These are phyloP conservation scores for Paralagenidium karlingii DNA, from an alignment of 352 stramenopile species.

Conservation along the genomic window DNA sequence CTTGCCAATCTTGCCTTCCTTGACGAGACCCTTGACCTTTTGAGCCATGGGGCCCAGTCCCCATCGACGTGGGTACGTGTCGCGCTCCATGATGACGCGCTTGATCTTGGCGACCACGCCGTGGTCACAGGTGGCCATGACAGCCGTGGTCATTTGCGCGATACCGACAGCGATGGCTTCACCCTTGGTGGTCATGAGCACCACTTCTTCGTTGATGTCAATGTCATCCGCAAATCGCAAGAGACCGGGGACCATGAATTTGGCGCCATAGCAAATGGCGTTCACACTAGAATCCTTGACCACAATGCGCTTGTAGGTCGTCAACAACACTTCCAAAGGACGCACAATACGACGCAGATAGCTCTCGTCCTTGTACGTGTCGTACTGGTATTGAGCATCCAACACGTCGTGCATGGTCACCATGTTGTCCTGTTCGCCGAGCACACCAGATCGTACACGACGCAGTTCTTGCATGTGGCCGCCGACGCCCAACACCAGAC, in stretches of 20 bases:
- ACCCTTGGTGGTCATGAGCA: slow-evolving; percentile 99
- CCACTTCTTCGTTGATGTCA: slow-evolving; percentile 97
- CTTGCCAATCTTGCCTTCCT: slow-evolving; percentile 86
- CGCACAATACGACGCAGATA: slow-evolving; percentile 98
- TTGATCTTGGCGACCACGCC: slow-evolving; percentile 99
- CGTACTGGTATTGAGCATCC: slow-evolving; percentile 98
- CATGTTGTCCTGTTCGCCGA: slow-evolving; percentile 94
- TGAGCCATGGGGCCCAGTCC: slow-evolving; percentile 98
- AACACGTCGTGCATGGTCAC: slow-evolving; percentile 99
- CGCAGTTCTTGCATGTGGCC: slow-evolving; percentile 99
- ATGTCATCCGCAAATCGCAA: slow-evolving; percentile 99
- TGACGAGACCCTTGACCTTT: slow-evolving; percentile 98
- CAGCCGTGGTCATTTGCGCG: slow-evolving; percentile 98
- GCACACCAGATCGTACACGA: slow-evolving; percentile 93
- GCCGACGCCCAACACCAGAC: slow-evolving; percentile 93
- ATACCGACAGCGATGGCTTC: slow-evolving; percentile 99
- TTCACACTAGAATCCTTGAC: slow-evolving; percentile 99
- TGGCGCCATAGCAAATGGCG: slow-evolving; percentile 99
- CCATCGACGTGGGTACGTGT: slow-evolving; percentile 99
- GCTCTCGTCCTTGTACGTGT: slow-evolving; percentile 98
- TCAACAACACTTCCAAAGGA: slow-evolving; percentile 97
- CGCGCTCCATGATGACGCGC: slow-evolving; percentile 99
- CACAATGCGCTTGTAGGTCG: slow-evolving; percentile 98
- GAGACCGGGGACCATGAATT: slow-evolving; percentile 99
- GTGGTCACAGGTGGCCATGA: slow-evolving; percentile 99